phyloP scores from a whole-genome alignment of 2,329 filamentous ascomycete genomes.

The Aspergillus sp. region DNA sequence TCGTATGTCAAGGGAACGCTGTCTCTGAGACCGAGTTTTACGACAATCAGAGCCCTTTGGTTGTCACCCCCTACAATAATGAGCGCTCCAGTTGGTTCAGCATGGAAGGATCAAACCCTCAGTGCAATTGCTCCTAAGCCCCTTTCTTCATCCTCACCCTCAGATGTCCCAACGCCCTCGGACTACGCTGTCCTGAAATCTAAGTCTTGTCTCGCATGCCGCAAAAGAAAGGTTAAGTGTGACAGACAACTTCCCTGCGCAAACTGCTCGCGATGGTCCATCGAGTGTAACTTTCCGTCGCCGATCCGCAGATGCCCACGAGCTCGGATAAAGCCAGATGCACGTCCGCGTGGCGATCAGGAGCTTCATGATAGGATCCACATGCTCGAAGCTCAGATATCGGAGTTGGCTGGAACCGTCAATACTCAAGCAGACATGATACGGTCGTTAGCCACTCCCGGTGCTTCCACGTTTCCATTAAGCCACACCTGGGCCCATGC shows the following conservation, averaged over 20 bases:
- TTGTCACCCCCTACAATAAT: background rate
- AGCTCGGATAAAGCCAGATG: background rate
- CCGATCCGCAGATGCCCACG: constrained; percentile 16
- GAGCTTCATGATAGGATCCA: background rate
- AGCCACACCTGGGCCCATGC: constrained; percentile 4
- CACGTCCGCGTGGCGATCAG: background rate
- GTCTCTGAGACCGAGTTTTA: constrained; percentile 1
- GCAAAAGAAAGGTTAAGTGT: constrained; percentile 30
- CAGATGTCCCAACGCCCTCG: background rate
- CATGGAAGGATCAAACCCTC: background rate
- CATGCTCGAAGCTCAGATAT: constrained; percentile 1
- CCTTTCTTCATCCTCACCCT: background rate
- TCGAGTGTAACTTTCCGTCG: constrained; percentile 18
- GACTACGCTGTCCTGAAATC: constrained; percentile 9
- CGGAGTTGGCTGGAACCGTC: background rate
- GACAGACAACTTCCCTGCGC: constrained; percentile 27
- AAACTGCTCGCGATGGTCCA: constrained; percentile 21
- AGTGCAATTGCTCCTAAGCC: constrained; percentile 4
- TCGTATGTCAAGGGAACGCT: background rate
- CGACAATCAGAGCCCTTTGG: background rate
- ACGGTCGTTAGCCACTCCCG: background rate
- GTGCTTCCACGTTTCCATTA: background rate
- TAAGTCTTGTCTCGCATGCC: constrained; percentile 27
- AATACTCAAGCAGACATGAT: constrained; percentile 1
- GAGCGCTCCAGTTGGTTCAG: background rate